Base-by-base conservation (phyloP, 2,329 filamentous ascomycete species). In the Arachnomyces sp. region DNA sequence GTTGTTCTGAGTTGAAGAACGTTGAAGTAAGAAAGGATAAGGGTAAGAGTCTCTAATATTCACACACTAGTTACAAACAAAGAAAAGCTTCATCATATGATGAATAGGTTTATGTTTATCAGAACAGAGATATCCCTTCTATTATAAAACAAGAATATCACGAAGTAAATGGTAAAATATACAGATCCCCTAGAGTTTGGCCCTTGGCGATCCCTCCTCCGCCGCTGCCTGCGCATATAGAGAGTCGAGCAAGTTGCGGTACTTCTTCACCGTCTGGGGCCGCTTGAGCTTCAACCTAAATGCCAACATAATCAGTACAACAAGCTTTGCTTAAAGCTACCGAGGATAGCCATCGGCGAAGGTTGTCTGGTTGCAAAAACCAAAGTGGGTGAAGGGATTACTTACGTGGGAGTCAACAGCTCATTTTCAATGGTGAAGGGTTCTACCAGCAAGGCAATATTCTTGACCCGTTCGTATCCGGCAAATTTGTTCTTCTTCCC, bases 361-460 rank as follows among this genome's bases (percentile, higher is more conserved):
- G 3, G 14, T 15, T 28, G n/a, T 5, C 12, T 7, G 12, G 7
- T 32, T 12, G 12, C 2, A 42, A 11, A 12, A 13, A n/a, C n/a
- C 92, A 58, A 89, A 17, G 11, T 25, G 7, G 34, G 18, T 7
- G 32, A 16, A 15, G 18, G 13, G 18, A 37, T 13, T n/a, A 66
- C 66, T 56, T 54, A 69, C 61, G 68, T 72, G 8, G 68, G 68
- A 6, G 68, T 72, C 49, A 72, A 67, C 36, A 95, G 72, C 64
- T 94, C 85, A 59, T 98, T 98, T 37, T 95, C 89, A 49, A 96
- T 80, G 1, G 80, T 86, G 55, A 98, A 96, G 2, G 92, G 92
- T 44, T 98, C 92, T 11, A 95, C 53, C 53, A 84, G 81, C 51
- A 98, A 66, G 47, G 82, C 66, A 42, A 83, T 74, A 51, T 82